phyloP scores from a whole-genome alignment of 768 basidiomycete genomes.

The Agrocybe pediades region DNA sequence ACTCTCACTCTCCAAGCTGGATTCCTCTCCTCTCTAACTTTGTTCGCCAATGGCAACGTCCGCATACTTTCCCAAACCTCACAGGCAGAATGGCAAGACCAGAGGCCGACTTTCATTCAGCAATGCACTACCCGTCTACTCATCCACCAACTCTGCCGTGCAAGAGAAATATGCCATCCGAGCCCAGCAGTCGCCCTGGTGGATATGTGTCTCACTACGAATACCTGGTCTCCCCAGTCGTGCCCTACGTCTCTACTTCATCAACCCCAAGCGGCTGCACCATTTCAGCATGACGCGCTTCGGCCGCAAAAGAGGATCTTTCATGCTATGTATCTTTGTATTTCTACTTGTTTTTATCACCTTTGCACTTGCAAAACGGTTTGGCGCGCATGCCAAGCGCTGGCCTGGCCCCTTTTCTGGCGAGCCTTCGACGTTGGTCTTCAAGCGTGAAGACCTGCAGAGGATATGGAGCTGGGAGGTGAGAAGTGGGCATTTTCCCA shows the following conservation, averaged over 20 bases:
- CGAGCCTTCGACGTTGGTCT: slow-evolving; percentile 74
- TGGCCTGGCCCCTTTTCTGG: slow-evolving; percentile 61
- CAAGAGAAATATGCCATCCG: slow-evolving; percentile 58
- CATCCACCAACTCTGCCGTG: slow-evolving; percentile 44
- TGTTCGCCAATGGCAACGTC: slow-evolving; percentile 39
- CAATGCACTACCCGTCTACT: slow-evolving; percentile 35
- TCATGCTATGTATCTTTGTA: slow-evolving; percentile 51
- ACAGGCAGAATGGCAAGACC: slow-evolving; percentile 48
- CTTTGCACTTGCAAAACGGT: slow-evolving; percentile 64
- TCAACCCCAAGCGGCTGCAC: slow-evolving; percentile 63
- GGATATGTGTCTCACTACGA: slow-evolving; percentile 56
- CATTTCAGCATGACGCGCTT: slow-evolving; percentile 56
- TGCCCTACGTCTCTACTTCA: slow-evolving; percentile 56
- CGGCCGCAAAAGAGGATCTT: slow-evolving; percentile 56
- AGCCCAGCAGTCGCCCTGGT: slow-evolving; percentile 54
- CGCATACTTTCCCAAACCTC: slow-evolving; percentile 47
- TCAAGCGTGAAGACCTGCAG: slow-evolving; percentile 75
- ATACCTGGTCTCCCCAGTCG: slow-evolving; percentile 62
- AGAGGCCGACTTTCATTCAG: slow-evolving; percentile 30
- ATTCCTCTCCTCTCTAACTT: background rate
- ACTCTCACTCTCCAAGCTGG: slow-evolving; percentile 14
- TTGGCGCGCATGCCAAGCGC: slow-evolving; percentile 59
- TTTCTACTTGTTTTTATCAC: slow-evolving; percentile 50
- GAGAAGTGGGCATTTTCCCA: slow-evolving; percentile 91
- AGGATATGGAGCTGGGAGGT: slow-evolving; percentile 97